A percentile compares a stretch with the other conserved stretches of the same genome.
phyloP scores from a whole-genome alignment of 2,329 filamentous ascomycete genomes.

The Shiraia bambusicola region DNA sequence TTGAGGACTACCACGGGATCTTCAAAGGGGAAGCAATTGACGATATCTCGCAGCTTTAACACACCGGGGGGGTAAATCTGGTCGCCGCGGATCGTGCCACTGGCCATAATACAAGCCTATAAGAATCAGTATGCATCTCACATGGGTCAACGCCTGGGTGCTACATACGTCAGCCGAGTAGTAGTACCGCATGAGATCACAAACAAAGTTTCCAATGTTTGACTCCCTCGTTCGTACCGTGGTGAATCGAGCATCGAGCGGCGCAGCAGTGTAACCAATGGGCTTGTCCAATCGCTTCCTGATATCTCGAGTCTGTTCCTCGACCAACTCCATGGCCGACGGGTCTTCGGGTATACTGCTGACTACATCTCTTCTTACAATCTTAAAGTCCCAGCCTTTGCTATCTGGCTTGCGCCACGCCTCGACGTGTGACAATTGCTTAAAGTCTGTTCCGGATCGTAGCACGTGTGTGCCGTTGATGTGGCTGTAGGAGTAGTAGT shows the following conservation, averaged over 20 bases:
- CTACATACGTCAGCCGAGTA: constrained; percentile 79
- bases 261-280: constrained; percentile 74
- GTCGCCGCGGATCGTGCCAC: constrained; percentile 50
- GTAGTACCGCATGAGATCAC: constrained; percentile 84
- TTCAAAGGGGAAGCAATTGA: constrained; percentile 89
- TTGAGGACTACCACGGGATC: constrained; percentile 80
- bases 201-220: constrained; percentile 88
- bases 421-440: constrained; percentile 86
- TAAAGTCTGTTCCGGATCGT: constrained; percentile 89
- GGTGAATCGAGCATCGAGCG: constrained; percentile 82
- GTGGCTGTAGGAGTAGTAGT: constrained; percentile 77
- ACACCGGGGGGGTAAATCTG: constrained; percentile 84
- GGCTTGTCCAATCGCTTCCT: constrained; percentile 78
- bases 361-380: constrained; percentile 72
- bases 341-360: constrained; percentile 66
- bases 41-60: constrained; percentile 75
- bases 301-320: constrained; percentile 70
- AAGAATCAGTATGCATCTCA: no score
- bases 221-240: constrained; percentile 77
- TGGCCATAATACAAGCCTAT: constrained; percentile 15
- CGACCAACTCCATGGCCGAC: constrained; percentile 62
- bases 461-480: constrained; percentile 81
- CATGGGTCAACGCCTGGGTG: constrained; percentile 62
- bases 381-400: constrained; percentile 74
- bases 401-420: constrained; percentile 60